phyloP scores from a whole-genome alignment of 192 early-diverging fungal genomes.

The Mortierella hygrophila region DNA sequence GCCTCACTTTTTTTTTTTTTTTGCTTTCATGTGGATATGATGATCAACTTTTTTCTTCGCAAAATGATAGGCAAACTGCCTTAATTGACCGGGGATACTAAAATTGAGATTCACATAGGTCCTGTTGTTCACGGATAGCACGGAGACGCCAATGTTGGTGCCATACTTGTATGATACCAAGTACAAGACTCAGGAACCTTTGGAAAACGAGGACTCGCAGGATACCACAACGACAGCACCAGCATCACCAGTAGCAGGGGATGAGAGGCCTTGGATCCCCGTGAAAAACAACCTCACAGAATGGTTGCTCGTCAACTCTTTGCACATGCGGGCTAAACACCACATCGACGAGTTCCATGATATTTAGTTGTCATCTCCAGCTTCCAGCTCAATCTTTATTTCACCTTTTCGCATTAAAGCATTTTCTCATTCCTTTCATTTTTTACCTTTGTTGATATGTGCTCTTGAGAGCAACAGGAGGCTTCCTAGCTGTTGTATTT shows the following conservation, averaged over 20 bases:
- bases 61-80: not conserved
- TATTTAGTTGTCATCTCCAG: conserved; percentile 34
- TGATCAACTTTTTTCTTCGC: not conserved
- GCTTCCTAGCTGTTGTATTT: no score
- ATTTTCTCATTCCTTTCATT: no score
- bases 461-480: no score
- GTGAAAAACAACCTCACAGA: conserved; percentile 72
- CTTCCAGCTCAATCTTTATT: no score
- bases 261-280: conserved; percentile 54
- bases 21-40: not conserved
- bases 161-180: conserved; percentile 66
- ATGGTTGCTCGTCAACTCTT: conserved; percentile 66
- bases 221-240: not conserved
- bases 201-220: conserved; percentile 36
- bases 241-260: conserved; percentile 5
- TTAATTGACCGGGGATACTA: no score
- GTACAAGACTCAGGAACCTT: conserved; percentile 56
- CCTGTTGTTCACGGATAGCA: conserved; percentile 57
- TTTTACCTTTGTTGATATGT: no score
- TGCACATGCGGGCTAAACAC: conserved; percentile 60
- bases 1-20: not conserved
- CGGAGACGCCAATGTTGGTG: conserved; percentile 59
- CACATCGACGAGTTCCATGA: conserved; percentile 69
- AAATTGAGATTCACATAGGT: conserved; percentile 32
- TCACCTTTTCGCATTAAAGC: no score